Base-by-base conservation (phyloP, 306 rosid genomes). In the Vigna angularis region DNA sequence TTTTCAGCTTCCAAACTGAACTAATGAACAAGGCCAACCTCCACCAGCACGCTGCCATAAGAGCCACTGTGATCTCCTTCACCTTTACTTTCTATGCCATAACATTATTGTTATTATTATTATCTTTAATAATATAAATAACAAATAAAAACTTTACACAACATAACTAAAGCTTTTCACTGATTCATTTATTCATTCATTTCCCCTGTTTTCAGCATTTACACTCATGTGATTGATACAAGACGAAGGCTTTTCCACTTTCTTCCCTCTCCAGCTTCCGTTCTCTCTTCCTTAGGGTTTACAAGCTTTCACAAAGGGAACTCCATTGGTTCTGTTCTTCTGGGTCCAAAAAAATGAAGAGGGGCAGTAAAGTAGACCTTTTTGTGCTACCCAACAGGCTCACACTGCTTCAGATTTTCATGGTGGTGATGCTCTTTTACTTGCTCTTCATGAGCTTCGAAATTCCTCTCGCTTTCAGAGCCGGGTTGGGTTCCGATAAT, bases 361-460 rank as follows among this genome's bases (percentile, higher is more conserved):
- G 89, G 66, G 87, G 86, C 26, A 91, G 85, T 26, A 93, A 90
- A 87, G n/a, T 79, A 15, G 97, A 91, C 72, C 52, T 81, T 4
- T 70, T 80, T 52, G 51, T 82, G 56, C 63, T 88, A 20, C 85
- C 85, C 58, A 88, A 81, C 71, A 88, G 88, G 71, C 82, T 89
- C 74, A 86, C 90, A 44, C 81, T 93, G 82, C 82, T 95, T 74
- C 99, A 95, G 70, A 75, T 93, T 70, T 66, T 95, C 57, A 86
- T 90, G 89, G 86, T 72, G 49, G 66, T 86, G 14, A 76, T 87
- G 82, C 79, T 92, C 63, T 20, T 89, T 13, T 95, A 84, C 84
- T 49, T 93, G 66, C 90, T 95, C 18, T 81, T 89, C 84, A 87
- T 91, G 85, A 87, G 85, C 83, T 91, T 95, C 75, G 99, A 95